A percentile compares a stretch with the other conserved stretches of the same genome.
Evolutionary conservation across 2,329 filamentous ascomycete species (phyloP).

Genomic region (Anthostomella pinea): DNA sequence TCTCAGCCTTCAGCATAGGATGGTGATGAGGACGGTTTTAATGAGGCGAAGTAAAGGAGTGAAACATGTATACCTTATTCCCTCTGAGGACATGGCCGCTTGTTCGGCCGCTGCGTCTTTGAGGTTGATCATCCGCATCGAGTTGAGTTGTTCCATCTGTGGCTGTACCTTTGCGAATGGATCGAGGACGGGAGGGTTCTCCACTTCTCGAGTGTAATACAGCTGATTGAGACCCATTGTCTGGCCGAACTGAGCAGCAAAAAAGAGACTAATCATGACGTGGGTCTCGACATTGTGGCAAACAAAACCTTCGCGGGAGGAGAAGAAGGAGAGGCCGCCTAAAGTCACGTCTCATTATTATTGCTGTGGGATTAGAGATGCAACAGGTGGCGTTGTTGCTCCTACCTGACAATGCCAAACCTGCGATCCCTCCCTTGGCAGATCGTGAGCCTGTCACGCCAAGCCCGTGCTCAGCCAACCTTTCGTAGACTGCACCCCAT

Average conservation of each 20-base stretch:
- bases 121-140: constrained; percentile 7
- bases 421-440: too few relatives aligned
- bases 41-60: too few relatives aligned
- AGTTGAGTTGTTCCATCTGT: constrained; percentile 8
- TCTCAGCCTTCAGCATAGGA: too few relatives aligned
- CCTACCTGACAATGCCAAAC: too few relatives aligned
- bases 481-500: constrained; percentile 34
- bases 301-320: too few relatives aligned
- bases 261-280: constrained; percentile 10
- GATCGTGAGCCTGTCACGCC: too few relatives aligned
- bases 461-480: constrained; percentile 29
- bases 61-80: constrained; percentile 1
- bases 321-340: too few relatives aligned
- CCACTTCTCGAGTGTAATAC: constrained; percentile 8
- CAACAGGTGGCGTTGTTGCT: too few relatives aligned
- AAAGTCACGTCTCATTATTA: too few relatives aligned
- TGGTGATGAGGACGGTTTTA: too few relatives aligned
- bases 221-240: constrained; percentile 9
- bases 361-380: too few relatives aligned
- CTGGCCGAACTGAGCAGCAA: constrained; percentile 1
- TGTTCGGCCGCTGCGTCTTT: constrained; percentile 7
- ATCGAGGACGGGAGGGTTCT: constrained; percentile 2
- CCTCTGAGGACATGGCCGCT: not conserved
- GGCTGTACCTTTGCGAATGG: constrained; percentile 6
- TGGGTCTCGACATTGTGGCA: constrained; percentile 8